Percentiles rank a stretch among this genome's conserved stretches.
phyloP scores from a whole-genome alignment of 176 grass and related monocot genomes.

The Aegilops bicornis region DNA sequence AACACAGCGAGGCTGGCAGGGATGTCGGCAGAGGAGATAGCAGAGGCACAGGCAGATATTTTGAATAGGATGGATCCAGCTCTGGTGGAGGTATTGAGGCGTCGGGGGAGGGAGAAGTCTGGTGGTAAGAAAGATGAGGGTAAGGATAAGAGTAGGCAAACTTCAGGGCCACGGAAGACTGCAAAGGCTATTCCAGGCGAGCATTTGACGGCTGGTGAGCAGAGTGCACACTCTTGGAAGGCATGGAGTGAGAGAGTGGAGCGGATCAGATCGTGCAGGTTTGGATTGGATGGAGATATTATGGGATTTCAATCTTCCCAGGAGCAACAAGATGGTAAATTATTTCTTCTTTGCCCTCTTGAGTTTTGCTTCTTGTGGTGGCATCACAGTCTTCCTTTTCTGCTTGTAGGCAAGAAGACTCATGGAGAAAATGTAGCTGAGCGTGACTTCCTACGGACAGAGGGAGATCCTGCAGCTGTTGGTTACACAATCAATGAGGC shows the following conservation, averaged over 20 bases:
- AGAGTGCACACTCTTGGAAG: constrained; percentile 61
- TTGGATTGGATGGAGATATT: constrained; percentile 76
- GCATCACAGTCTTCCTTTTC: constrained; percentile 29
- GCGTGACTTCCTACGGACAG: constrained; percentile 86
- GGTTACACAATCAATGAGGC: constrained; percentile 96
- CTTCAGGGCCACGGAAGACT: constrained; percentile 19
- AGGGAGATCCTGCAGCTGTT: constrained; percentile 86
- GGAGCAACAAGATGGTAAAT: constrained; percentile 58
- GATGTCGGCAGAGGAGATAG: constrained; percentile 88
- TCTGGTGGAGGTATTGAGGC: constrained; percentile 70
- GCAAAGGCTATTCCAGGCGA: constrained; percentile 26
- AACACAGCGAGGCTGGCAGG: constrained; percentile 61
- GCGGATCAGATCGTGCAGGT: constrained; percentile 63
- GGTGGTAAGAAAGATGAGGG: constrained; percentile 19
- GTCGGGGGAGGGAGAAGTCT: constrained; percentile 47
- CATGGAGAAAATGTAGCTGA: constrained; percentile 66
- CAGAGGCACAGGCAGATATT: constrained; percentile 73
- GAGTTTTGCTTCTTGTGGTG: constrained; percentile 22
- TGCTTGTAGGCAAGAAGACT: constrained; percentile 50
- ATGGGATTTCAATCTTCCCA: constrained; percentile 50
- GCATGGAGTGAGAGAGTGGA: constrained; percentile 90
- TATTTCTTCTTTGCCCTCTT: constrained; percentile 12
- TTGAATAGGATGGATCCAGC: constrained; percentile 76
- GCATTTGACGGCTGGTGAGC: constrained; percentile 39
- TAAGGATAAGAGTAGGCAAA: constrained; percentile 23